A percentile compares a stretch with the other conserved stretches of the same genome.
Conservation (phyloP, 202 grass and related monocot species). For the Panicum hallii region DNA sequence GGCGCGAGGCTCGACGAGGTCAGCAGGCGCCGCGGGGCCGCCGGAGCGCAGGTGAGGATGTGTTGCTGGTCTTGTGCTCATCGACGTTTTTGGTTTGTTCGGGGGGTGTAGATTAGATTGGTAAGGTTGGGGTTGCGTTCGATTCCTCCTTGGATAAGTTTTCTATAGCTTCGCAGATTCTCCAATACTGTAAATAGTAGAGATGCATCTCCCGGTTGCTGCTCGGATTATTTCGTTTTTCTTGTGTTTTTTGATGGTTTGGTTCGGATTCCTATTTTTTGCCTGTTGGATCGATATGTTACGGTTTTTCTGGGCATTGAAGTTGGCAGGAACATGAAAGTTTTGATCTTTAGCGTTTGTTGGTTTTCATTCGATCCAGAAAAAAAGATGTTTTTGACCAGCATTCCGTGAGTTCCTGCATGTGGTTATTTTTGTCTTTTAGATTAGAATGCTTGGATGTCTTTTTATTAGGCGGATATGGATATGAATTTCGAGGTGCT, state of each 20-base stretch:
- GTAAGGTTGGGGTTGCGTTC: not conserved
- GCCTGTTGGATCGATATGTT: not conserved
- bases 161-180: too few relatives aligned
- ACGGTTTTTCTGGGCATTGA: not conserved
- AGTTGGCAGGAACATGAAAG: not conserved
- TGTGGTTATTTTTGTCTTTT: not conserved
- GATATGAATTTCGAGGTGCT: not conserved
- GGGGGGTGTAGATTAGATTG: slow-evolving; percentile 37
- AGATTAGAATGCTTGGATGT: not conserved
- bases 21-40: slow-evolving; percentile 16
- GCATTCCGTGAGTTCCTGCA: not conserved
- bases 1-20: slow-evolving; percentile 46
- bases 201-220: not conserved
- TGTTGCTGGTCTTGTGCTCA: not conserved
- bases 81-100: not conserved
- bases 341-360: not conserved
- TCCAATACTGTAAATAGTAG: not conserved
- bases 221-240: not conserved
- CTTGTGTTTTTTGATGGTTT: not conserved
- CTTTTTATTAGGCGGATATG: not conserved
- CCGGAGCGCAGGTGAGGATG: slow-evolving; percentile 32
- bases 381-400: not conserved
- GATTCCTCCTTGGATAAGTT: not conserved
- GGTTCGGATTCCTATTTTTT: not conserved
- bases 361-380: not conserved